Evolutionary conservation across 345 rosid species (phyloP), one percentile per base, ranked within the genome.

Genomic region (Populus euphratica): DNA sequence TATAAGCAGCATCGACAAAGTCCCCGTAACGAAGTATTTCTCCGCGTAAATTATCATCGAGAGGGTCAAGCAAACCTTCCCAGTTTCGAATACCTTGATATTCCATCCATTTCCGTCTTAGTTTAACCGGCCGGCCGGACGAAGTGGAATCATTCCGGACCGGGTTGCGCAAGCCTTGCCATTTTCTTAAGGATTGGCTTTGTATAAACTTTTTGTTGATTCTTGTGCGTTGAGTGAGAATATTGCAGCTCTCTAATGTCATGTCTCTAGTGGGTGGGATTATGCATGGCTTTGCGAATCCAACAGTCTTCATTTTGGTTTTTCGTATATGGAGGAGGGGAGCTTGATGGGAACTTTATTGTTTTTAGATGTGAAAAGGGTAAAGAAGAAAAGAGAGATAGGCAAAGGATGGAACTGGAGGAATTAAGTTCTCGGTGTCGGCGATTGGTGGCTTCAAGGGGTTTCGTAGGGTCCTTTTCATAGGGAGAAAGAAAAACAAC

Each of bases 11-110:
- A 12, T 92, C 92, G 0, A 93, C 93, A 80, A 96, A 93, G 7
- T 79, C 79, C 9, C 99, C 99, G 65, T 96, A 96, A 21, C 99
- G 90, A 41, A 96, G 88, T 61, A 96, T 92, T 76, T 93, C 99
- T 0, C 80, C 61, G 0, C 97, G 91, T 78, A 96, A 83, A 74
- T 81, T 91, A 17, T 93, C 92, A 77, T 95, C 99, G 0, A 95
- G 90, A 7, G 99, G 99, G 77, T 95, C 93, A 25, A 91, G 90
- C 41, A 89, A 69, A 0, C 92, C 92, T 33, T 89, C 91, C 94
- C 94, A 91, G 83, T 91, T 86, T 14, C 73, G 68, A 6, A 77
- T 13, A 14, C 94, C 94, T 44, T 89, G 94, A 77, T 89, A 89
- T 44, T 91, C 91, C 87, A 69, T 82, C 92, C 94, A 91, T 38